Evolutionary conservation across 768 basidiomycete genomes (phyloP).

Genomic region (Tulasnella sp.): DNA sequence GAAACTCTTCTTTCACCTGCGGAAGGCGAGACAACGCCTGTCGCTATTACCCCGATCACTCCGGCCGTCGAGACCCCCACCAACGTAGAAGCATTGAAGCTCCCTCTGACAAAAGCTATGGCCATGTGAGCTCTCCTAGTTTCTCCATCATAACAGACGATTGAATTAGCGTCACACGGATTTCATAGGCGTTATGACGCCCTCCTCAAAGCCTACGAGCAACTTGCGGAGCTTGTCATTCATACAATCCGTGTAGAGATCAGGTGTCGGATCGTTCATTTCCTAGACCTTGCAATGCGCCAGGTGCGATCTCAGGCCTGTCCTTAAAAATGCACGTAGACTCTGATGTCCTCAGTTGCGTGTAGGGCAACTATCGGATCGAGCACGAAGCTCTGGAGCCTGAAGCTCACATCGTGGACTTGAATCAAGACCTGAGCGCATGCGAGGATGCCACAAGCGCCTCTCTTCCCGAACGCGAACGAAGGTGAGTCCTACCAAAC

Average conservation of each 20-base stretch:
- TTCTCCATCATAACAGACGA: background rate
- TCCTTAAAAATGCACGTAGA: background rate
- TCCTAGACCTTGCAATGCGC: slow-evolving; percentile 67
- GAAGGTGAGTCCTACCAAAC: slow-evolving; percentile 40
- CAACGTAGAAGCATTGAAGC: slow-evolving; percentile 39
- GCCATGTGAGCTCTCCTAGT: slow-evolving; percentile 41
- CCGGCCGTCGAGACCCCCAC: slow-evolving; percentile 35
- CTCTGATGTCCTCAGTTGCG: background rate
- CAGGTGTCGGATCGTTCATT: slow-evolving; percentile 71
- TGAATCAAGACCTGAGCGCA: slow-evolving; percentile 68
- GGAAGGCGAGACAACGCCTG: slow-evolving; percentile 33
- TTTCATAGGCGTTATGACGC: slow-evolving; percentile 74
- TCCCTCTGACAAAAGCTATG: slow-evolving; percentile 85
- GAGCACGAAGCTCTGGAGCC: slow-evolving; percentile 83
- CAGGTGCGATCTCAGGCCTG: slow-evolving; percentile 50
- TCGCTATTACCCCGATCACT: slow-evolving; percentile 40
- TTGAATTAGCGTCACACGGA: no score
- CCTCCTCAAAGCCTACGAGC: slow-evolving; percentile 79
- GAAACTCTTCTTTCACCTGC: slow-evolving; percentile 25
- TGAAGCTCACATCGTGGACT: slow-evolving; percentile 76
- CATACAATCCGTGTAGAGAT: slow-evolving; percentile 82
- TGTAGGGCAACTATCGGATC: slow-evolving; percentile 72
- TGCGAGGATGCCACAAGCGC: slow-evolving; percentile 56
- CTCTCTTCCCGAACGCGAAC: slow-evolving; percentile 49
- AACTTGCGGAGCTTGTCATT: slow-evolving; percentile 75